These are phyloP conservation scores for Camellia granthamiana DNA, from an alignment of 148 eudicot species.

Conservation along the genomic window DNA sequence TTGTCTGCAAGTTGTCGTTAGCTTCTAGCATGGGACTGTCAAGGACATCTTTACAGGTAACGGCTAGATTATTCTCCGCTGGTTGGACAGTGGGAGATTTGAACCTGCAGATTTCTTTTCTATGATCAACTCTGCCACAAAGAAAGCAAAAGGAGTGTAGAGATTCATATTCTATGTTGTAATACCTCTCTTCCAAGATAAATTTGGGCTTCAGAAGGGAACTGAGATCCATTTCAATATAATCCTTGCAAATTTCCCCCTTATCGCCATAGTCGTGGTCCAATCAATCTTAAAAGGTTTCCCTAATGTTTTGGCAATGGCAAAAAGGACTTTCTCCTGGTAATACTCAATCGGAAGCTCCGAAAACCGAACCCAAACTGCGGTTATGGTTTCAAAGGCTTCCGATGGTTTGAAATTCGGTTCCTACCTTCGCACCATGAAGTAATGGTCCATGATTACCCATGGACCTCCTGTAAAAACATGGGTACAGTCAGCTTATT, in stretches of 20 bases:
- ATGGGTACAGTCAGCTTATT: not conserved
- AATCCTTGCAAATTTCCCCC: slow-evolving; percentile 6
- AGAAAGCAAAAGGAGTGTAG: not conserved
- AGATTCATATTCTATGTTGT: slow-evolving; percentile 2
- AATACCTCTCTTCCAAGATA: not conserved
- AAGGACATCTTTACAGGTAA: too few relatives aligned
- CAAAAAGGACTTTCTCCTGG: not conserved
- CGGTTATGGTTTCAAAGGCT: not conserved
- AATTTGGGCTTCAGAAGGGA: not conserved
- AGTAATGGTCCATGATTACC: not conserved
- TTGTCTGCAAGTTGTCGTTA: too few relatives aligned
- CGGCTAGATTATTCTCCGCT: too few relatives aligned
- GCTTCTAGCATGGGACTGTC: too few relatives aligned
- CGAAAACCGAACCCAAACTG: not conserved
- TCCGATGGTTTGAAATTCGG: not conserved
- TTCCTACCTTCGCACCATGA: not conserved
- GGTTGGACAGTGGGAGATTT: too few relatives aligned
- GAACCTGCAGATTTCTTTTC: too few relatives aligned
- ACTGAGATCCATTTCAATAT: not conserved
- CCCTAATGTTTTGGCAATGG: not conserved
- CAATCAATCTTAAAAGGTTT: not conserved
- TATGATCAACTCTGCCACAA: too few relatives aligned
- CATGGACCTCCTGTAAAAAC: slow-evolving; percentile 2
- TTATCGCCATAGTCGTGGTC: not conserved
- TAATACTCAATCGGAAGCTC: not conserved